Evolutionary conservation across 352 stramenopile genomes (phyloP), one percentile per base, ranked within the genome.

Genomic region (Discostella stelligera): DNA sequence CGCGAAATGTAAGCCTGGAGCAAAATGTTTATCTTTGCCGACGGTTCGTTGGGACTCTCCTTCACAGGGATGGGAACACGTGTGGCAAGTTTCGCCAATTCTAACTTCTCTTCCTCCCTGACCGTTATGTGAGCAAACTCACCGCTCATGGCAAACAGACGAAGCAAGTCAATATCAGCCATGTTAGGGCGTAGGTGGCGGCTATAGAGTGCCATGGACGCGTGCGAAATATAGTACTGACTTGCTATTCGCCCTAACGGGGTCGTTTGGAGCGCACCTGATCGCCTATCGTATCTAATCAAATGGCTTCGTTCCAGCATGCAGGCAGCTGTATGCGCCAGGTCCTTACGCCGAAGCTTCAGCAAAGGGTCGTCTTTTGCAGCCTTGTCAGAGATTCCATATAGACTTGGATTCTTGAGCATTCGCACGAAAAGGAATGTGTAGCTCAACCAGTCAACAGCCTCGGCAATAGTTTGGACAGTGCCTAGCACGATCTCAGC

Each of bases 381-480:
- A 66, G 95, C 91, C 10, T 92, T 93, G 3, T 95, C 82, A 0
- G 93, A 94, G 20, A 99, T 94, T 16, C 96, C 96, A 78, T 99
- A 99, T 27, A 98, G 81, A 20, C 81, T 91, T 16, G 98, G 98
- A 71, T 98, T 98, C 27, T 95, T 95, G 18, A 99, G 90, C 97
- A 99, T 99, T 41, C 98, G 93, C 62, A 99, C 96, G 79, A 98
- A 99, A 50, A 99, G 87, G 84, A 99, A 99, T 39, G 98, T 98
- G 89, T 99, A 99, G 14, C 96, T 97, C 8, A 99, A 89, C 98
- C 97, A 99, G 46, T 97, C 96, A 2, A 96, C 97, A 52, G 96
- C 98, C 84, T 99, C 94, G 2, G 71, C 67, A 6, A 97, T 71
- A 53, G 92, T 98, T 81, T 98, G 94, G 49, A 99, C 93, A 20